A percentile compares a stretch with the other conserved stretches of the same genome.
Evolutionary conservation across 148 eudicot genomes (phyloP).

Genomic region (Pouteria glomerata): DNA sequence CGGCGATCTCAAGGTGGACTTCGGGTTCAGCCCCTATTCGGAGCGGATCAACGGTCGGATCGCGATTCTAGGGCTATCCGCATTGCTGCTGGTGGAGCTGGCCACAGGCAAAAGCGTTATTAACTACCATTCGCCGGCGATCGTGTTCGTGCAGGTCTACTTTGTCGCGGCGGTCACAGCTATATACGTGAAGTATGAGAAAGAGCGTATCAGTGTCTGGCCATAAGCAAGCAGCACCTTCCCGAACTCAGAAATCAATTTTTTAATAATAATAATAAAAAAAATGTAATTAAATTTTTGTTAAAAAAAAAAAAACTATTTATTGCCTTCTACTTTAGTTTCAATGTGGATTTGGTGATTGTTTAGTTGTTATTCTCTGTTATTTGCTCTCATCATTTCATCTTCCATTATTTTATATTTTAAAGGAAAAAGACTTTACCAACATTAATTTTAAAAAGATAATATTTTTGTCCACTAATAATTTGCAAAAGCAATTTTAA

Average conservation of each 20-base stretch:
- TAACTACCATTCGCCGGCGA: conserved; percentile 61
- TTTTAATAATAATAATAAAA: no score
- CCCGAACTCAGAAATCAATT: neutral
- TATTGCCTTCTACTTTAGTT: no score
- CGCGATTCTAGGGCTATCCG: conserved; percentile 61
- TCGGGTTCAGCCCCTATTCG: conserved; percentile 83
- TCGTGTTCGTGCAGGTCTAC: conserved; percentile 68
- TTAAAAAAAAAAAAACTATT: no score
- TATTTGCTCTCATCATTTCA: no score
- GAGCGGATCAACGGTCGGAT: conserved; percentile 75
- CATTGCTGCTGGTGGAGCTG: conserved; percentile 76
- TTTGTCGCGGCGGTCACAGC: conserved; percentile 75
- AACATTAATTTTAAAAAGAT: no score
- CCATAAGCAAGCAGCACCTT: conserved; percentile 27
- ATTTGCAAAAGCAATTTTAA: no score
- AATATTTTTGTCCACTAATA: no score
- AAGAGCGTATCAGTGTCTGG: conserved; percentile 85
- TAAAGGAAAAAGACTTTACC: no score
- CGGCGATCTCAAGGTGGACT: conserved; percentile 69
- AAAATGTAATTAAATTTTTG: no score
- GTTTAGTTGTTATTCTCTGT: no score
- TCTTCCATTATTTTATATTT: no score
- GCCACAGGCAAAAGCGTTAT: conserved; percentile 78
- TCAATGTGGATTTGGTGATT: no score
- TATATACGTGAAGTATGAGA: conserved; percentile 62